Conservation (phyloP, 371 early-diverging fungal genomes). For the Rhizomucor miehei region DNA sequence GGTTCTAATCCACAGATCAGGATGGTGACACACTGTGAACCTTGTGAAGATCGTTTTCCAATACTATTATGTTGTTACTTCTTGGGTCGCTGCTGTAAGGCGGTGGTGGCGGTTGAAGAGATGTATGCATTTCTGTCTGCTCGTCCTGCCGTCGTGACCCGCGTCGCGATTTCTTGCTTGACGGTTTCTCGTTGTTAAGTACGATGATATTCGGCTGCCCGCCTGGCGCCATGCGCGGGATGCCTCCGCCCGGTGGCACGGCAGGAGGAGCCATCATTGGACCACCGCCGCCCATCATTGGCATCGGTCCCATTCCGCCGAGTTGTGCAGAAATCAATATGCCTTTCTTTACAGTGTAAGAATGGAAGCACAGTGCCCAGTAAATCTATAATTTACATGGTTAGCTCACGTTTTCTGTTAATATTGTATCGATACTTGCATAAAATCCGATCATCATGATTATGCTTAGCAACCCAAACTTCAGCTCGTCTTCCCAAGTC, state of each 20-base stretch:
- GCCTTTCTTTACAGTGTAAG: conserved; percentile 14
- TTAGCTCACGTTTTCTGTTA: no score
- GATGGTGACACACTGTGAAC: no score
- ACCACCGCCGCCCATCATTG: neutral
- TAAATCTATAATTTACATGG: conserved; percentile 7
- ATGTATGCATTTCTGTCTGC: no score
- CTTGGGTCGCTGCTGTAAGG: no score
- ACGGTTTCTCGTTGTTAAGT: conserved; percentile 21
- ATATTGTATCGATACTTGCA: conserved; percentile 19
- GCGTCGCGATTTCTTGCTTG: neutral
- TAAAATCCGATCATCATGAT: conserved; percentile 21
- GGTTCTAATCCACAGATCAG: no score
- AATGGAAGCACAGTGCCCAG: conserved; percentile 21
- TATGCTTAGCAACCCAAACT: conserved; percentile 16
- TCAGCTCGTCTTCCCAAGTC: conserved; percentile 24
- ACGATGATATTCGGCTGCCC: conserved; percentile 21
- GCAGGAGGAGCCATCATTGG: neutral
- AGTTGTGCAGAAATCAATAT: conserved; percentile 3
- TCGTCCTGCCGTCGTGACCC: no score
- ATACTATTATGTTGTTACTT: no score
- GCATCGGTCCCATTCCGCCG: conserved; percentile 1
- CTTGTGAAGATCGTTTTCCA: no score
- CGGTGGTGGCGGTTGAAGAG: no score
- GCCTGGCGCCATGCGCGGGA: conserved; percentile 5
- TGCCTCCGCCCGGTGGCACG: neutral